Conservation (phyloP, 2,329 filamentous ascomycete genomes). For the Colletotrichum horii region DNA sequence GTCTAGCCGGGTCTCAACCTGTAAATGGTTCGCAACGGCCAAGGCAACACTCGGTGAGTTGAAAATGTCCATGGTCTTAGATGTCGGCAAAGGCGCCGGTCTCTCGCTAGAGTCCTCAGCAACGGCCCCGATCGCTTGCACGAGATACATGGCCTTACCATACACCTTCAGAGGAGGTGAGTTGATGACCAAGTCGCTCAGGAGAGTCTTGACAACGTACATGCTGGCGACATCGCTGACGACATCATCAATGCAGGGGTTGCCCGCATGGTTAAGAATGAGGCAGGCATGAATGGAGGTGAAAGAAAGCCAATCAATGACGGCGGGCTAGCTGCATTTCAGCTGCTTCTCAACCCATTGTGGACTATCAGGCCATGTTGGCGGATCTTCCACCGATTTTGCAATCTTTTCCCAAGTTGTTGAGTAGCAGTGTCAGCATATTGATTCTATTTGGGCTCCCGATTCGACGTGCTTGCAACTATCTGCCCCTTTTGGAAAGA, state of each 20-base stretch:
- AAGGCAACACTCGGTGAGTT: not conserved
- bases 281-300: not conserved
- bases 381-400: too few species aligned
- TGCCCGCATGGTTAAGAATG: not conserved
- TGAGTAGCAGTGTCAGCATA: too few species aligned
- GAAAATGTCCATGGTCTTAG: rapidly evolving
- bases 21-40: not conserved
- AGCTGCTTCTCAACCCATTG: too few species aligned
- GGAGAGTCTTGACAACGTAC: not conserved
- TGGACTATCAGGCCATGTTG: too few species aligned
- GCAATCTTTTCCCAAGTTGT: too few species aligned
- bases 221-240: not conserved
- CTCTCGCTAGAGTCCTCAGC: not conserved
- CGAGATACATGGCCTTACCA: not conserved
- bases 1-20: not conserved
- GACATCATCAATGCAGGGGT: not conserved
- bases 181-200: not conserved
- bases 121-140: not conserved
- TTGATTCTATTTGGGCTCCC: too few species aligned
- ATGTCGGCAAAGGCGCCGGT: not conserved
- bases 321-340: not conserved
- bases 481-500: too few species aligned
- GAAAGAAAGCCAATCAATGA: not conserved
- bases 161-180: not conserved
- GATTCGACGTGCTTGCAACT: too few species aligned